phyloP scores from a whole-genome alignment of 495 filamentous ascomycete species.

The Darksidea phi region DNA sequence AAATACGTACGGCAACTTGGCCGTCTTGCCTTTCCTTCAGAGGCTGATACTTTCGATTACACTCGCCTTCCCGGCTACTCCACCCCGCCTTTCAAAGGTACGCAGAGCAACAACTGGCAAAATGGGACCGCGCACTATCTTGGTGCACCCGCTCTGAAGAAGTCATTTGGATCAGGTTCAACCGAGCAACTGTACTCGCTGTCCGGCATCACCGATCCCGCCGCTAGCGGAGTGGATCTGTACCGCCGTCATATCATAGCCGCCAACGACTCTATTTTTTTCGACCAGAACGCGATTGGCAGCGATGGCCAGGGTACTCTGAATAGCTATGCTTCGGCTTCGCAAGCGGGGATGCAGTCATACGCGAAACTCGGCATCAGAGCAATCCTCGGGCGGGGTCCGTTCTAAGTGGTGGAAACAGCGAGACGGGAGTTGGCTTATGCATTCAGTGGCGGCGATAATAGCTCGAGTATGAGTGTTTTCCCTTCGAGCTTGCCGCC shows the following conservation, averaged over 20 bases:
- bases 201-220: slow-evolving; percentile 32
- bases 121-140: slow-evolving; percentile 58
- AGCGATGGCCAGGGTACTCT: not conserved
- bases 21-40: slow-evolving; percentile 59
- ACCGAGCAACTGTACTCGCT: slow-evolving; percentile 59
- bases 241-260: slow-evolving; percentile 55
- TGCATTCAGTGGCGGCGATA: no score
- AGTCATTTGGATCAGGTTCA: slow-evolving; percentile 52
- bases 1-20: slow-evolving; percentile 56
- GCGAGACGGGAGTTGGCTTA: not conserved
- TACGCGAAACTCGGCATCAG: slow-evolving; percentile 33
- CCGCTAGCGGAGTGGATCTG: slow-evolving; percentile 24
- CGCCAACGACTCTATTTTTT: slow-evolving; percentile 51
- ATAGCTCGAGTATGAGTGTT: no score
- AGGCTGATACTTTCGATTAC: slow-evolving; percentile 48
- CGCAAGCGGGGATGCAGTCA: not conserved
- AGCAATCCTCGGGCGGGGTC: slow-evolving; percentile 42
- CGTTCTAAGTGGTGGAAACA: slow-evolving; percentile 16
- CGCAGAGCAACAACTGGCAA: slow-evolving; percentile 52
- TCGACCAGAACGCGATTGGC: slow-evolving; percentile 43
- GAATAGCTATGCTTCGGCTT: not conserved
- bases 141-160: slow-evolving; percentile 48
- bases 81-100: slow-evolving; percentile 41
- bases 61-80: not conserved
- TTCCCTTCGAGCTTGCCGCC: no score